Percentiles rank a stretch among this genome's conserved stretches.
phyloP scores from a whole-genome alignment of 163 green algal species.

The Scenedesmus sp. region DNA sequence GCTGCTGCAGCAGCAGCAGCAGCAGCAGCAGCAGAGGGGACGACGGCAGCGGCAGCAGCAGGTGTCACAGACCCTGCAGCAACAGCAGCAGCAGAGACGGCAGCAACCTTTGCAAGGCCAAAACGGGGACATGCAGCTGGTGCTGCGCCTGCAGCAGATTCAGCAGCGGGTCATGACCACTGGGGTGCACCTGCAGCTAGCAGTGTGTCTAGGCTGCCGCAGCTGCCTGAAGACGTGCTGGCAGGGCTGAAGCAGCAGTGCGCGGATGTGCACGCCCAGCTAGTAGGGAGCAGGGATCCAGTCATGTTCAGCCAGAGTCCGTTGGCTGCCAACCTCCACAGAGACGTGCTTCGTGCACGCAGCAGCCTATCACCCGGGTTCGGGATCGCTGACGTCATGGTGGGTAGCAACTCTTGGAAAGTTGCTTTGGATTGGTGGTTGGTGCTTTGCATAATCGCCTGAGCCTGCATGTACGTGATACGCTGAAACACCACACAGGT shows the following conservation, averaged over 20 bases:
- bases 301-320: not conserved
- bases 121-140: too few relatives aligned
- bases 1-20: not conserved
- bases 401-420: too few relatives aligned
- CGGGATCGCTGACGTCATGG: too few relatives aligned
- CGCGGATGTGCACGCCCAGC: not conserved
- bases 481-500: not conserved
- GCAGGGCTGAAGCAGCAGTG: not conserved
- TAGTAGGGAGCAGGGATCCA: not conserved
- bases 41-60: not conserved
- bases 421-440: too few relatives aligned
- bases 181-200: not conserved
- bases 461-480: not conserved
- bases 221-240: not conserved
- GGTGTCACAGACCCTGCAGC: not conserved
- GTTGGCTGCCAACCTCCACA: not conserved
- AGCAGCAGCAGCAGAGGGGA: not conserved
- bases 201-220: not conserved
- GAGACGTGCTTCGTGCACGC: not conserved
- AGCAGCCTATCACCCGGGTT: too few relatives aligned
- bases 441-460: not conserved
- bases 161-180: not conserved
- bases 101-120: not conserved
- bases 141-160: not conserved
- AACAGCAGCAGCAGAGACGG: not conserved